phyloP scores from a whole-genome alignment of 1,139 yeast species.

The Williopsis jadinii region DNA sequence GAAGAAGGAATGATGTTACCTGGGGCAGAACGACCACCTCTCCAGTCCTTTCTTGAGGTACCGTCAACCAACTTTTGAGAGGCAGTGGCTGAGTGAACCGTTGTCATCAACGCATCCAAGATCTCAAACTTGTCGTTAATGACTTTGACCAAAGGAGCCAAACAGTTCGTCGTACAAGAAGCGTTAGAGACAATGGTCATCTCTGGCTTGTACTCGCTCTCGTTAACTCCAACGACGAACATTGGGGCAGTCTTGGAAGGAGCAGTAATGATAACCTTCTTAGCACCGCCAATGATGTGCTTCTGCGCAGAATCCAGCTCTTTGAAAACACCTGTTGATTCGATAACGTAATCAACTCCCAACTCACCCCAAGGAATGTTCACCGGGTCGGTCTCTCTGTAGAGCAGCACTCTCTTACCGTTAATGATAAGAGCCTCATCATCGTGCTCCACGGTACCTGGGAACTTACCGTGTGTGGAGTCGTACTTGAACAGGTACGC shows the following conservation, averaged over 20 bases:
- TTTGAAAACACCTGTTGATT: conserved; percentile 88
- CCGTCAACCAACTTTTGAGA: conserved; percentile 90
- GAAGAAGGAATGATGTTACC: conserved; percentile 88
- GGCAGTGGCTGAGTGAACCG: conserved; percentile 85
- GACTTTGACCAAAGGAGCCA: conserved; percentile 85
- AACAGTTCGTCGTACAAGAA: conserved; percentile 86
- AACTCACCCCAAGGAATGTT: conserved; percentile 76
- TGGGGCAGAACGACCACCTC: conserved; percentile 93
- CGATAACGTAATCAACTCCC: conserved; percentile 73
- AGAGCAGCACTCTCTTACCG: conserved; percentile 60
- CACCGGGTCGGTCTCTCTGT: conserved; percentile 79
- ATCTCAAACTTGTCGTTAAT: conserved; percentile 74
- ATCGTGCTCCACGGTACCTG: conserved; percentile 61
- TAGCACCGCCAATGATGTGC: conserved; percentile 85
- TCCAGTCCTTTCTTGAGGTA: conserved; percentile 93
- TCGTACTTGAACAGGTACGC: conserved; percentile 87
- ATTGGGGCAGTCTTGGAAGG: conserved; percentile 85
- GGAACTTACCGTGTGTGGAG: conserved; percentile 76
- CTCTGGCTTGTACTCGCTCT: conserved; percentile 63
- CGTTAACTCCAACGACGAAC: conserved; percentile 86
- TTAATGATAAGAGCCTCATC: conserved; percentile 58
- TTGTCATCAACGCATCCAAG: conserved; percentile 85
- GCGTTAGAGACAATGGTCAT: conserved; percentile 74
- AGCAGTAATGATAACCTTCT: conserved; percentile 82
- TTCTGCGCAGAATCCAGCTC: conserved; percentile 70